Conservation (phyloP, 768 basidiomycete species). For the Coprinopsis sp. region DNA sequence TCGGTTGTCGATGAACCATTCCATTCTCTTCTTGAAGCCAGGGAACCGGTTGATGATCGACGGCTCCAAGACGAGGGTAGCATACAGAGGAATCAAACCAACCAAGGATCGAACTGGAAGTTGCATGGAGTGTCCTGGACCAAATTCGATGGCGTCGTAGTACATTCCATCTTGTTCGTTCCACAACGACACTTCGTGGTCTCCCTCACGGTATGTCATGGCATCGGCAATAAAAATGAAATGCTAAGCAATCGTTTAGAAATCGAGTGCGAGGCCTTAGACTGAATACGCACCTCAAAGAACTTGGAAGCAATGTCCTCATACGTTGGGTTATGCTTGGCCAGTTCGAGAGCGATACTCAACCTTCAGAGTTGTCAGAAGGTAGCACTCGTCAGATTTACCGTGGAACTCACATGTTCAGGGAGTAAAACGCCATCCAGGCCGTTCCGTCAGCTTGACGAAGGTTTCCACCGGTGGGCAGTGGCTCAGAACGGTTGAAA, state of each 20-base stretch:
- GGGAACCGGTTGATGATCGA: conserved; percentile 85
- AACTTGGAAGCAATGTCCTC: conserved; percentile 99
- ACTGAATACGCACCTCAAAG: conserved; percentile 57
- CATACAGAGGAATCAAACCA: conserved; percentile 96
- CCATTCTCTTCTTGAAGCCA: conserved; percentile 97
- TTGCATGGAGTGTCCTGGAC: conserved; percentile 77
- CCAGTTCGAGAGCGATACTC: conserved; percentile 94
- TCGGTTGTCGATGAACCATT: conserved; percentile 98
- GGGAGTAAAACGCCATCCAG: conserved; percentile 99
- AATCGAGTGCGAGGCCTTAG: not conserved
- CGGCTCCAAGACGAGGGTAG: conserved; percentile 91
- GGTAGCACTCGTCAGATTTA: not conserved
- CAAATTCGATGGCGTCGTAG: conserved; percentile 94
- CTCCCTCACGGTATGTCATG: conserved; percentile 88
- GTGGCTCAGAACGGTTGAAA: conserved; percentile 95
- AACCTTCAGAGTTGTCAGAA: conserved; percentile 48
- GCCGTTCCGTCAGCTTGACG: conserved; percentile 98
- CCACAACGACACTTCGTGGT: conserved; percentile 82
- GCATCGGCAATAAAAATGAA: conserved; percentile 99
- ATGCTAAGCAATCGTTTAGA: conserved; percentile 50
- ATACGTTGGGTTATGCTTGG: conserved; percentile 96
- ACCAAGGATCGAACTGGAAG: conserved; percentile 92
- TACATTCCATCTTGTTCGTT: conserved; percentile 97
- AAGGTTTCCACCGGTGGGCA: conserved; percentile 90
- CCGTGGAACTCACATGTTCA: conserved; percentile 74